phyloP scores from a whole-genome alignment of 176 grass and related monocot species.

The Elymus sibiricus region DNA sequence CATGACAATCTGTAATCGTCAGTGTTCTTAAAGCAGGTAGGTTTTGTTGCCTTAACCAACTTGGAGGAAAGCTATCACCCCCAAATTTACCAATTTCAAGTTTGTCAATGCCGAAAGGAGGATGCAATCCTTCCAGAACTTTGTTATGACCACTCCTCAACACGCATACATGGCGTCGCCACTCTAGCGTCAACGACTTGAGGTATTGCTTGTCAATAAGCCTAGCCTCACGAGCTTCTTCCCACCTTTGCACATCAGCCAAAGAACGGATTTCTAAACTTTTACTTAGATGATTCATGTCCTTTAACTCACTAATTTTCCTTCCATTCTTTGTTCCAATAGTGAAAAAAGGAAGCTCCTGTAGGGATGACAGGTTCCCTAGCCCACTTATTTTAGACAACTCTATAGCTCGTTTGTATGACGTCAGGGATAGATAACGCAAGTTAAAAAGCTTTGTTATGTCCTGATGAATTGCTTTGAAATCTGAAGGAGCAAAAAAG shows the following conservation, averaged over 20 bases:
- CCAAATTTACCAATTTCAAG: background rate
- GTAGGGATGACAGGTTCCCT: too few species aligned
- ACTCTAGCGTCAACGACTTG: background rate
- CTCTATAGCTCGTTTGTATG: too few species aligned
- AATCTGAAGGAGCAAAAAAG: background rate
- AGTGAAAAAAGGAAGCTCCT: too few species aligned
- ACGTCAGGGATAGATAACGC: too few species aligned
- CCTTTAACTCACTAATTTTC: too few species aligned
- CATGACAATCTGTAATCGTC: background rate
- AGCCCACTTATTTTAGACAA: background rate
- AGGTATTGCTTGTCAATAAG: conserved; percentile 36
- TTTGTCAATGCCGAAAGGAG: conserved; percentile 9
- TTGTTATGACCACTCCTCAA: background rate
- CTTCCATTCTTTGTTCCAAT: too few species aligned
- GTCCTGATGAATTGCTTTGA: background rate
- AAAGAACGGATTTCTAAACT: background rate
- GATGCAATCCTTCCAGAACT: background rate
- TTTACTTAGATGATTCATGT: too few species aligned
- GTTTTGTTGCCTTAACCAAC: conserved; percentile 13
- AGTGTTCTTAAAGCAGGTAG: background rate
- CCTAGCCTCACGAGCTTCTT: conserved; percentile 28
- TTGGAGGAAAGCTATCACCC: background rate
- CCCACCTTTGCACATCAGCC: background rate
- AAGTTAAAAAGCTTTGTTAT: background rate
- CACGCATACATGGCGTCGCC: background rate